These are phyloP conservation scores for Hyaloperonospora arabidopsidis DNA, from an alignment of 352 stramenopile genomes.

Conservation along the genomic window DNA sequence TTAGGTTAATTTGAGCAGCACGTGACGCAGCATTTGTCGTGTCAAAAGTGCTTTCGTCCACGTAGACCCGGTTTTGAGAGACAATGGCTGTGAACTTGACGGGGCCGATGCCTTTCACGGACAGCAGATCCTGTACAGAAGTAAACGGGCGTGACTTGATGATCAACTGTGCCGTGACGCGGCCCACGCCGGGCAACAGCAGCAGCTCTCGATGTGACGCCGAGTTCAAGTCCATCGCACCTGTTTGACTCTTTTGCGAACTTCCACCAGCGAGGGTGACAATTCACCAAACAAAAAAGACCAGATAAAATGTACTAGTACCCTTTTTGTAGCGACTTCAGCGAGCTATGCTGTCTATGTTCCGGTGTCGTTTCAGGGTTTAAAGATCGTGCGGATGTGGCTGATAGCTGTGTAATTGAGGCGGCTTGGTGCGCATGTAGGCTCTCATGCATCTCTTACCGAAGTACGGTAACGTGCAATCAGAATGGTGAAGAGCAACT, in stretches of 20 bases:
- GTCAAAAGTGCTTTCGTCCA: conserved; percentile 11
- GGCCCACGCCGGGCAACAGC: conserved; percentile 37
- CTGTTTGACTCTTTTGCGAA: conserved; percentile 20
- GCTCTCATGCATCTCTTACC: too few species aligned
- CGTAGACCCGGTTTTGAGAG: conserved; percentile 16
- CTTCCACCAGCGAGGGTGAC: conserved; percentile 28
- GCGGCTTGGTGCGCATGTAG: too few species aligned
- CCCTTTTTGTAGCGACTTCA: too few species aligned
- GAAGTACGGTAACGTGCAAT: too few species aligned
- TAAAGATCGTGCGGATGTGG: too few species aligned
- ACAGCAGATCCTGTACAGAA: conserved; percentile 28
- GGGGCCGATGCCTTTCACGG: conserved; percentile 40
- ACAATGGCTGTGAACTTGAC: conserved; percentile 28
- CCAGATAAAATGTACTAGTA: too few species aligned
- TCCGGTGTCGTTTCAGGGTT: too few species aligned
- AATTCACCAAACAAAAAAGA: too few species aligned
- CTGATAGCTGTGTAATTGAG: too few species aligned
- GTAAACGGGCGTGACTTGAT: conserved; percentile 38
- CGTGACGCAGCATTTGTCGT: conserved; percentile 7
- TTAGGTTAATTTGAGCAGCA: conserved; percentile 34
- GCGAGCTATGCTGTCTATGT: too few species aligned
- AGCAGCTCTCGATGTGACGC: conserved; percentile 29
- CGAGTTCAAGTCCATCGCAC: conserved; percentile 32
- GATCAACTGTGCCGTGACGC: conserved; percentile 34
- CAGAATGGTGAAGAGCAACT: too few species aligned